These are phyloP conservation scores for Biscogniauxia sp. DNA, from an alignment of 2,329 filamentous ascomycete species.

Conservation along the genomic window DNA sequence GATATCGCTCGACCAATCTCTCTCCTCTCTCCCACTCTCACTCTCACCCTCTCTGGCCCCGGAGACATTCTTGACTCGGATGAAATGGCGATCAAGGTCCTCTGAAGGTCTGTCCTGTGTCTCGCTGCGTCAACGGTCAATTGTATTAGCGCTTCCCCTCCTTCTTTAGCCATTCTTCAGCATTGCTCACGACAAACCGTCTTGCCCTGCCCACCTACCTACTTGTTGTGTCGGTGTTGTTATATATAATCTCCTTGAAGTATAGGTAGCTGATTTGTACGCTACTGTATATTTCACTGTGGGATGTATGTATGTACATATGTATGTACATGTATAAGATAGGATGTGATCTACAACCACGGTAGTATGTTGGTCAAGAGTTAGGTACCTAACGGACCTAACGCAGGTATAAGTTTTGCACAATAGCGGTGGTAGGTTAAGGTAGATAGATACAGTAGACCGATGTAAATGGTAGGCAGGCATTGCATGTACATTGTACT, in stretches of 20 bases:
- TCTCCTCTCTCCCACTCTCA: neutral
- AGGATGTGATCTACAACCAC: neutral
- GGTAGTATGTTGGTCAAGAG: neutral
- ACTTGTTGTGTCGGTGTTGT: slow-evolving; percentile 2
- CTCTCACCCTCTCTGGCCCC: no score
- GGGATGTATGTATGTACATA: neutral
- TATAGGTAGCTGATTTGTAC: no score
- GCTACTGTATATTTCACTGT: no score
- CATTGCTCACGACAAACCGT: neutral
- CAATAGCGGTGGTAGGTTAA: neutral
- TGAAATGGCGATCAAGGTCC: neutral
- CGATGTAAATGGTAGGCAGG: no score
- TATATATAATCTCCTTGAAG: neutral
- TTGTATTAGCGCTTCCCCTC: neutral
- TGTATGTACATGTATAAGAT: neutral
- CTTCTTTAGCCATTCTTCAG: neutral
- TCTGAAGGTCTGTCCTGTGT: neutral
- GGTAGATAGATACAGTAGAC: no score
- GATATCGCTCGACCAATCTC: neutral
- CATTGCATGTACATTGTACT: no score
- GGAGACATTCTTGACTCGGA: neutral
- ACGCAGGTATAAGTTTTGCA: neutral
- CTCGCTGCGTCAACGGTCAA: neutral
- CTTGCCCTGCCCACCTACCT: neutral
- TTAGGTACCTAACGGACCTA: no score